These are phyloP conservation scores for Peronospora farinosa DNA, from an alignment of 352 stramenopile genomes.

Conservation along the genomic window DNA sequence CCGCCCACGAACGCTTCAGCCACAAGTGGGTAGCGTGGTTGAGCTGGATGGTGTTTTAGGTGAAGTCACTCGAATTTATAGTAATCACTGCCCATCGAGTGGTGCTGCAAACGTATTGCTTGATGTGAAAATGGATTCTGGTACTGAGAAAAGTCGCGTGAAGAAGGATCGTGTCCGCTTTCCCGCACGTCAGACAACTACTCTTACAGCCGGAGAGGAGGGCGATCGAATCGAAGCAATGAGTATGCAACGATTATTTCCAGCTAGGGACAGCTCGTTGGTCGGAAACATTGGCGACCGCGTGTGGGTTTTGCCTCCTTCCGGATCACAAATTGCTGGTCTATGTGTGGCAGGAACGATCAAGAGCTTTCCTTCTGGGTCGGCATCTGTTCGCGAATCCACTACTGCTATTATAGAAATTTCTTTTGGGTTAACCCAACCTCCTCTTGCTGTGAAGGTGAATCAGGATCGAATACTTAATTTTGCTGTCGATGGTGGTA, in stretches of 20 bases:
- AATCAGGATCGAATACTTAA: slow-evolving; percentile 58
- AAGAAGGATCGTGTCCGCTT: slow-evolving; percentile 48
- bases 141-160: slow-evolving; percentile 51
- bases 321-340: slow-evolving; percentile 23
- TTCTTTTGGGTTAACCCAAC: slow-evolving; percentile 35
- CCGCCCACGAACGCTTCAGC: slow-evolving; percentile 28
- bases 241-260: slow-evolving; percentile 64
- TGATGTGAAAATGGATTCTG: slow-evolving; percentile 46
- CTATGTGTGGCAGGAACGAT: slow-evolving; percentile 55
- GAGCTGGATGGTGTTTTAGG: slow-evolving; percentile 57
- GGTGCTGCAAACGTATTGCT: slow-evolving; percentile 19
- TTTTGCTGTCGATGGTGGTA: slow-evolving; percentile 29
- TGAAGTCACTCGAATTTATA: slow-evolving; percentile 50
- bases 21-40: slow-evolving; percentile 67
- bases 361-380: slow-evolving; percentile 49
- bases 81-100: slow-evolving; percentile 12
- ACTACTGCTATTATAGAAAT: slow-evolving; percentile 49
- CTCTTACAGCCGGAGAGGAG: slow-evolving; percentile 13
- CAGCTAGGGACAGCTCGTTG: slow-evolving; percentile 52
- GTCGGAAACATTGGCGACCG: slow-evolving; percentile 51
- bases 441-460: slow-evolving; percentile 41
- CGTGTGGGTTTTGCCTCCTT: slow-evolving; percentile 54
- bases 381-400: slow-evolving; percentile 42
- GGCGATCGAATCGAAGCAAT: slow-evolving; percentile 53
- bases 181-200: slow-evolving; percentile 22